Evolutionary conservation across 2,329 filamentous ascomycete genomes (phyloP).

Genomic region (Penicillium sp.): DNA sequence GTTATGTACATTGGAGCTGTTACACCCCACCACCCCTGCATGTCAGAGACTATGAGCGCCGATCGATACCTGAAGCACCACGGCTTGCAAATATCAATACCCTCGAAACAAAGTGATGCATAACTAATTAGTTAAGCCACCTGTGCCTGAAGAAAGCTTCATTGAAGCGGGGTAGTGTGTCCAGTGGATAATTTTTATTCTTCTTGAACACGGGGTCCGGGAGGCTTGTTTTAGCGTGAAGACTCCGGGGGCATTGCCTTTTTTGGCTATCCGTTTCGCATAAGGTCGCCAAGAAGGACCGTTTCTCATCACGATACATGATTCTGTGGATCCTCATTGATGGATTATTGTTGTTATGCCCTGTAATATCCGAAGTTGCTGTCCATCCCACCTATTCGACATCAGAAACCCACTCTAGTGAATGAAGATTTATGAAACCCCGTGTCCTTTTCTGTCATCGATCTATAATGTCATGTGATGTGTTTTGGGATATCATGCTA

Average conservation of each 20-base stretch:
- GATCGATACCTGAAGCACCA: constrained; percentile 20
- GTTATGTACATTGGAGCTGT: neutral
- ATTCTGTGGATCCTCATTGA: neutral
- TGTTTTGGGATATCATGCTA: neutral
- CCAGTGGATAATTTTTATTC: neutral
- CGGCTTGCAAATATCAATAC: constrained; percentile 1
- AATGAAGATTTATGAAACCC: constrained; percentile 5
- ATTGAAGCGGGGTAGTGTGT: neutral
- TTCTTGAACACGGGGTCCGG: no score
- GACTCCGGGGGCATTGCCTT: neutral
- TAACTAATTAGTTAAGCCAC: constrained; percentile 5
- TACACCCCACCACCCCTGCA: neutral
- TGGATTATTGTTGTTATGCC: neutral
- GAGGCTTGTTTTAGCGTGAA: neutral
- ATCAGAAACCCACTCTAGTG: neutral
- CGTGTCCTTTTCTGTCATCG: constrained; percentile 18
- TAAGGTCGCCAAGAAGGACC: constrained; percentile 4
- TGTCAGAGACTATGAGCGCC: neutral
- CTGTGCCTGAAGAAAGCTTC: constrained; percentile 8
- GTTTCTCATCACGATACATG: neutral
- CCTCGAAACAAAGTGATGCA: neutral
- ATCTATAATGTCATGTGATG: neutral
- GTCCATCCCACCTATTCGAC: neutral
- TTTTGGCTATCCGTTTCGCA: constrained; percentile 9
- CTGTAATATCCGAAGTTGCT: constrained; percentile 1